Evolutionary conservation across 306 rosid species (phyloP).

Genomic region (Vigna unguiculata): DNA sequence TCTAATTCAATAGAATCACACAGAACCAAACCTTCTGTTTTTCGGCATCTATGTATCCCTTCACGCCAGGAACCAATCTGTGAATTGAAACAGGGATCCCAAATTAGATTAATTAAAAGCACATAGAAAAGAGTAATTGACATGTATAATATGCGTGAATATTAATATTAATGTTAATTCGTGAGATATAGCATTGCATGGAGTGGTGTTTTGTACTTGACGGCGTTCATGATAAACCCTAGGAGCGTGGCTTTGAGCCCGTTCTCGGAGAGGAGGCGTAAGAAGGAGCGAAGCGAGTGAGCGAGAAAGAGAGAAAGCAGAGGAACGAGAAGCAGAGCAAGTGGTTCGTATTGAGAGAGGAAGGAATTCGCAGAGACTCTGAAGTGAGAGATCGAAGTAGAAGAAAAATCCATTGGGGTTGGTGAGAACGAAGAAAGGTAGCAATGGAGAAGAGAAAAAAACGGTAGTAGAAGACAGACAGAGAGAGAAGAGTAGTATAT

Average conservation of each 20-base stretch:
- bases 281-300: constrained; percentile 33
- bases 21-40: constrained; percentile 51
- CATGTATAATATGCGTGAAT: background rate
- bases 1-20: background rate
- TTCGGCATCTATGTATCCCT: constrained; percentile 51
- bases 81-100: constrained; percentile 23
- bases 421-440: background rate
- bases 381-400: constrained; percentile 38
- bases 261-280: constrained; percentile 28
- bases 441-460: background rate
- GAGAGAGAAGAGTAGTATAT: background rate
- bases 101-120: constrained; percentile 2
- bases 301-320: constrained; percentile 47
- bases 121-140: background rate
- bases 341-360: constrained; percentile 54
- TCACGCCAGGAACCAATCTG: constrained; percentile 60
- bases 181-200: background rate
- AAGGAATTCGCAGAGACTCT: constrained; percentile 50
- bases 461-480: background rate
- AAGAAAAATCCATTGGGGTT: constrained; percentile 41
- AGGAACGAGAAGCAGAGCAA: constrained; percentile 48
- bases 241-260: constrained; percentile 54
- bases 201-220: constrained; percentile 41
- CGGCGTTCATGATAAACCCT: constrained; percentile 47
- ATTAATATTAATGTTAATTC: too few relatives aligned